These are phyloP conservation scores for Neoboletus magnificus DNA, from an alignment of 768 basidiomycete genomes.

Conservation along the genomic window DNA sequence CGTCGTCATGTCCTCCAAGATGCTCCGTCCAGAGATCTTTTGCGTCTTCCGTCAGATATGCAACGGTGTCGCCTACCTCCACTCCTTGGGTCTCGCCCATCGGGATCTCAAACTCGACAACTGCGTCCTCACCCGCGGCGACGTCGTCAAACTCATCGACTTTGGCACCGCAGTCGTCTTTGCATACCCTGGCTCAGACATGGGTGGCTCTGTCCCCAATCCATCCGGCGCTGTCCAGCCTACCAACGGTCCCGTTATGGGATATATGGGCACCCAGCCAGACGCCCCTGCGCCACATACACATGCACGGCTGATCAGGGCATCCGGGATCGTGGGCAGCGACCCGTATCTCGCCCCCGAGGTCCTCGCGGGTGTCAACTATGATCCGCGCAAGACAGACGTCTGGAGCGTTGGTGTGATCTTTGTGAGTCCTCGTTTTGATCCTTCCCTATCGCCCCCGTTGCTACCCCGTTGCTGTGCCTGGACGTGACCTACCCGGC, in stretches of 20 bases:
- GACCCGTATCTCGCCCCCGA: conserved; percentile 99
- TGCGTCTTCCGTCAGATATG: conserved; percentile 99
- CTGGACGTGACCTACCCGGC: not conserved
- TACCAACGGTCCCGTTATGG: conserved; percentile 10
- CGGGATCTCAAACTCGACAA: conserved; percentile 99
- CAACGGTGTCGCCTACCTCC: conserved; percentile 96
- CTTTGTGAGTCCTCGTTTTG: conserved; percentile 56
- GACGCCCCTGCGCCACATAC: conserved; percentile 39
- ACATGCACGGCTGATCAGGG: conserved; percentile 44
- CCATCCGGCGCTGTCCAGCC: conserved; percentile 3
- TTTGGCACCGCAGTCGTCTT: conserved; percentile 99
- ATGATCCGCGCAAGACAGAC: conserved; percentile 97
- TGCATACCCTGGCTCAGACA: conserved; percentile 91
- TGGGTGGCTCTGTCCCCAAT: conserved; percentile 32
- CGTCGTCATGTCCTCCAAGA: conserved; percentile 99
- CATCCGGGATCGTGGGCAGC: conserved; percentile 91
- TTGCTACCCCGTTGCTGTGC: not conserved
- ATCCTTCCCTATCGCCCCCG: not conserved
- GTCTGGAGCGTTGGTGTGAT: conserved; percentile 99
- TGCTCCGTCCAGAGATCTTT: conserved; percentile 97
- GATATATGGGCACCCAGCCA: conserved; percentile 20
- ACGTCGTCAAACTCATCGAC: conserved; percentile 98
- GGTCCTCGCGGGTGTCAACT: conserved; percentile 73
- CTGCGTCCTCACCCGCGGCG: conserved; percentile 95
- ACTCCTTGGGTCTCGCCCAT: conserved; percentile 95